Evolutionary conservation across 176 grass and related monocot genomes (phyloP), one percentile per base, ranked within the genome.

Genomic region (Cocos nucifera): DNA sequence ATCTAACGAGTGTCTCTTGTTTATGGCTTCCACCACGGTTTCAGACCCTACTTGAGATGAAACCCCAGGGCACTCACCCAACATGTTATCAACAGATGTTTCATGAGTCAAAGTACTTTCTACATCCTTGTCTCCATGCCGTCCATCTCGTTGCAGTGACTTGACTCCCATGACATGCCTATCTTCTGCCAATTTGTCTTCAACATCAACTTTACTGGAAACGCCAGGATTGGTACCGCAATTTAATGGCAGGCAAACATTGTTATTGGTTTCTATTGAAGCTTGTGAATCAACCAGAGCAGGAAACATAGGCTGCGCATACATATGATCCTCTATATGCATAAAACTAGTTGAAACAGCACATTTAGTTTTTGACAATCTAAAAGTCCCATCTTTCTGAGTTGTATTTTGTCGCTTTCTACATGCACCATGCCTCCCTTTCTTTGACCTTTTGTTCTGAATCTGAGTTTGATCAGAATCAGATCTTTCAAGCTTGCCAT

Each of bases 31-130:
- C 8, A 70, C 61, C 61, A 76, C 64, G 58, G 66, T 58, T 71
- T 80, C 69, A 25, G 74, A 74, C 53, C 28, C 59, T 5, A 52
- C 51, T 39, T 24, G 26, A 73, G 59, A 73, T 55, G 65, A 80
- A 77, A 77, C 22, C 16, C 60, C 81, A 74, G 30, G 56, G 73
- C 58, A 64, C 4, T 61, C 72, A 29, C 59, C 53, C 50, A 59
- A 39, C 60, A 71, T 59, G 22, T 72, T 67, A 18, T 54, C 75
- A 76, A 23, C 17, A 23, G 66, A 79, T 69, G 65, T 70, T 67
- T 86, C 84, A 53, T 86, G 69, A 71, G 76, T 73, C 62, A 84
- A 57, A 76, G 50, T 60, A 78, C 70, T 85, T 21, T 72, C 82
- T 69, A 78, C 49, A 52, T 74, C 80, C 62, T 70, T 78, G 26